These are phyloP conservation scores for Coemansia umbellata DNA, from an alignment of 192 early-diverging fungal genomes.

Conservation along the genomic window DNA sequence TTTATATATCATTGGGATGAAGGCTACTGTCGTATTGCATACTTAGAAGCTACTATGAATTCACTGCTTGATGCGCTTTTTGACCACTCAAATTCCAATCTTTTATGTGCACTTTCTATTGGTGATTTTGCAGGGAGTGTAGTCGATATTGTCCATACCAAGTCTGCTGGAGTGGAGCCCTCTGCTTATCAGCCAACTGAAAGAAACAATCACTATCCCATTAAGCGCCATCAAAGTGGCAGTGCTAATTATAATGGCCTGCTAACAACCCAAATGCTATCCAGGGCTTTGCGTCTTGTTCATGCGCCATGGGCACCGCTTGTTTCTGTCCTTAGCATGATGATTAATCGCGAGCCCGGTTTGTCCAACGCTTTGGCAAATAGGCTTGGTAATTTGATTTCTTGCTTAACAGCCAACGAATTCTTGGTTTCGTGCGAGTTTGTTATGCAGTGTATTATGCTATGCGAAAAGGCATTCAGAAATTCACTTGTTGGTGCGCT, in stretches of 20 bases:
- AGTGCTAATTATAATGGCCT: not conserved
- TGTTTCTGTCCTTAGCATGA: constrained; percentile 10
- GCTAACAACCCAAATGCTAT: constrained; percentile 26
- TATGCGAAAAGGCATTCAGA: not conserved
- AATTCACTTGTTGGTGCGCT: constrained; percentile 1
- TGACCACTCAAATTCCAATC: not conserved
- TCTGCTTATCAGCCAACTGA: not conserved
- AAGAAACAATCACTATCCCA: not conserved
- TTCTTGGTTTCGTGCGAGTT: constrained; percentile 25
- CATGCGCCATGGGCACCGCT: constrained; percentile 3
- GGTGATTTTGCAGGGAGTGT: not conserved
- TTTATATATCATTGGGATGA: constrained; percentile 34
- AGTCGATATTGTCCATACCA: not conserved
- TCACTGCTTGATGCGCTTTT: constrained; percentile 22
- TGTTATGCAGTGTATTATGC: constrained; percentile 7
- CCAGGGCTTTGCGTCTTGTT: not conserved
- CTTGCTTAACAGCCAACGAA: constrained; percentile 10
- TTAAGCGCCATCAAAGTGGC: not conserved
- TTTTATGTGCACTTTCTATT: constrained; percentile 19
- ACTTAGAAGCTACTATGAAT: constrained; percentile 4
- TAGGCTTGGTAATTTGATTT: constrained; percentile 2
- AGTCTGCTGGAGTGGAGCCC: not conserved
- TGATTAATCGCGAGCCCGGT: not conserved
- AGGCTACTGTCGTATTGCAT: constrained; percentile 18
- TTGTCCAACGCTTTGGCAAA: not conserved